Base-by-base conservation (phyloP, 2,329 filamentous ascomycete species). In the Nemania sp. region DNA sequence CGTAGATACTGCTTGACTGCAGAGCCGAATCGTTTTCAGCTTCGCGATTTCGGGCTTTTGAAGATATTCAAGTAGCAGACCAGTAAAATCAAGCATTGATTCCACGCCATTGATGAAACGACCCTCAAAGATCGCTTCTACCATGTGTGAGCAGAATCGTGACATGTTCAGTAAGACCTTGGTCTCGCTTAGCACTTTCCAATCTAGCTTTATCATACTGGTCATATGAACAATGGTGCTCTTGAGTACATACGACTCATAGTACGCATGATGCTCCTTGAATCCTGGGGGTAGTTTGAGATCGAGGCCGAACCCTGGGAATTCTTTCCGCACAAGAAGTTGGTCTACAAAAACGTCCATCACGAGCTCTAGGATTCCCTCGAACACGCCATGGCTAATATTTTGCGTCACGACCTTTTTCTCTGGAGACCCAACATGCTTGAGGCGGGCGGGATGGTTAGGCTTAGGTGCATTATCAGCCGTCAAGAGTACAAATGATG, bases 81-180 rank as follows among this genome's bases (percentile, higher is more conserved):
- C 95, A 3, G 89, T 85, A 69, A 97, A 96, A 69, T 98, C 93
- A 34, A 98, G 83, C 67, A 95, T 84, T 3, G 87, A 83, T 68
- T 92, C 90, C 1, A 91, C 91, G 1, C 94, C 94, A 66, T 95
- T 89, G 64, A 97, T 85, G 71, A 98, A 98, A 91, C 93, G 97
- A 15, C 95, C 95, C 75, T 98, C 95, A 67, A 95, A 97, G 12
- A 97, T 89, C 5, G 92, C 91, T 73, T 99, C 95, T 0, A 90
- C 86, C 73, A 98, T 84, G 71, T 98, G 91, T 2, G 85, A 80
- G 34, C 88, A 87, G 64, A 97, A 90, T 12, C 92, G 86, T 0
- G 90, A 88, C 71, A 99, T 81, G 67, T 99, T 99, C 3, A 90
- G 94, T 51, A 99, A 79, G 1, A 96, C 85, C 62, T 89, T 87